Evolutionary conservation across 208 protist genomes (phyloP).

Genomic region (Acanthamoeba castellanii): DNA sequence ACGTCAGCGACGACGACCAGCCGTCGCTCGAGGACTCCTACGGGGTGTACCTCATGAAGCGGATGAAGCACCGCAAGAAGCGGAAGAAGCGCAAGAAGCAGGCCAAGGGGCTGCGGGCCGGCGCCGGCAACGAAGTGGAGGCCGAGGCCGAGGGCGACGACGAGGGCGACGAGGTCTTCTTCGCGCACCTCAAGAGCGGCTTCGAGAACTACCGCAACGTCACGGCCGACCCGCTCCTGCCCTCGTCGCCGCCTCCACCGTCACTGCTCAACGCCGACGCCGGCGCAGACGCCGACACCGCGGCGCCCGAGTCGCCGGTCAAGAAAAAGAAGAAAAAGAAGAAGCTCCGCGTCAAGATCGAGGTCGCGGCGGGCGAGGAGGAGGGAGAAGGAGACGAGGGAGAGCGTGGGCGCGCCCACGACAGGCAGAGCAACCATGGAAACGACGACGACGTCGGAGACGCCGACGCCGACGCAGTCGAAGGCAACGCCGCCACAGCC

Average conservation of each 20-base stretch:
- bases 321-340: slow-evolving; percentile 56
- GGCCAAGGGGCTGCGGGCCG: neutral
- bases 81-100: slow-evolving; percentile 54
- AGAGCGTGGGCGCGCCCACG: neutral
- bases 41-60: slow-evolving; percentile 24
- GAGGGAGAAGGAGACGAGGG: neutral
- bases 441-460: neutral
- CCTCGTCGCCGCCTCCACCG: neutral
- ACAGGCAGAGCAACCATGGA: neutral
- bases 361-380: neutral
- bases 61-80: slow-evolving; percentile 53
- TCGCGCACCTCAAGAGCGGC: slow-evolving; percentile 47
- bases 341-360: neutral
- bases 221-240: neutral
- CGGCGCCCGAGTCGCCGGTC: neutral
- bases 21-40: slow-evolving; percentile 57
- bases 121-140: neutral
- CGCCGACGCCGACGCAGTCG: too few relatives aligned
- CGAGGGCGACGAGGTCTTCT: slow-evolving; percentile 33
- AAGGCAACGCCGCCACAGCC: neutral
- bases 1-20: neutral
- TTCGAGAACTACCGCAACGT: slow-evolving; percentile 18
- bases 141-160: neutral
- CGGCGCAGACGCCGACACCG: neutral
- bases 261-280: neutral